A percentile compares a stretch with the other conserved stretches of the same genome.
phyloP scores from a whole-genome alignment of 192 early-diverging fungal species.

The Endogone sp. region DNA sequence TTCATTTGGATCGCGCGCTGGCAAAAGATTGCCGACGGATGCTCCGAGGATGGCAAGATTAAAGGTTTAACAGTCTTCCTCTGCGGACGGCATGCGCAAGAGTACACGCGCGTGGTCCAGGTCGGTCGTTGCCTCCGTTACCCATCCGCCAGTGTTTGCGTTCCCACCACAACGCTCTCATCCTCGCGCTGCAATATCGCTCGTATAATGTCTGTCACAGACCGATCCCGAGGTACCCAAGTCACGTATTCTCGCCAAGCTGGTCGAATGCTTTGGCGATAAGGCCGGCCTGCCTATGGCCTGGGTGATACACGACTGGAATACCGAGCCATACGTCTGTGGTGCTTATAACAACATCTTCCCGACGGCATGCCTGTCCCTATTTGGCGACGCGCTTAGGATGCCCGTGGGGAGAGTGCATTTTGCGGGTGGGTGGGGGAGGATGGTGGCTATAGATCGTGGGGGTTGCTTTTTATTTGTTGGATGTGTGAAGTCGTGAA shows the following conservation, averaged over 20 bases:
- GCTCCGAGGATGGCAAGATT: background rate
- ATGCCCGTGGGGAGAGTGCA: conserved; percentile 9
- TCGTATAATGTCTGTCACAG: no score
- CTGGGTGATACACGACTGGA: background rate
- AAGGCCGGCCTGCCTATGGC: conserved; percentile 2
- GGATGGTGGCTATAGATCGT: no score
- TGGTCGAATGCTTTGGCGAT: background rate
- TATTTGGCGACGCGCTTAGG: conserved; percentile 13
- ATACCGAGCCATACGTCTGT: background rate
- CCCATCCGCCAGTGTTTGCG: no score
- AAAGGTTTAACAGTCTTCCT: conserved; percentile 11
- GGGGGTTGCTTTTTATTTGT: no score
- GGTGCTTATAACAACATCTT: background rate
- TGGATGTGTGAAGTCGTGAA: no score
- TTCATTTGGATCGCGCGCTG: background rate
- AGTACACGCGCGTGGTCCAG: conserved; percentile 1
- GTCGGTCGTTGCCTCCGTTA: background rate
- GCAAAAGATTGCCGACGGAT: conserved; percentile 11
- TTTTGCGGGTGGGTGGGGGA: conserved; percentile 8
- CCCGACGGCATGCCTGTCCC: background rate
- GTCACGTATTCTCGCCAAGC: background rate
- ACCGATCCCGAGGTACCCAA: background rate
- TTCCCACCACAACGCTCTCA: no score
- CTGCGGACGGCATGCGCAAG: conserved; percentile 12
- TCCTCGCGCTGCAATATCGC: no score